A percentile compares a stretch with the other conserved stretches of the same genome.
Conservation (phyloP, 495 filamentous ascomycete genomes). For the Alectoria sarmentosa region DNA sequence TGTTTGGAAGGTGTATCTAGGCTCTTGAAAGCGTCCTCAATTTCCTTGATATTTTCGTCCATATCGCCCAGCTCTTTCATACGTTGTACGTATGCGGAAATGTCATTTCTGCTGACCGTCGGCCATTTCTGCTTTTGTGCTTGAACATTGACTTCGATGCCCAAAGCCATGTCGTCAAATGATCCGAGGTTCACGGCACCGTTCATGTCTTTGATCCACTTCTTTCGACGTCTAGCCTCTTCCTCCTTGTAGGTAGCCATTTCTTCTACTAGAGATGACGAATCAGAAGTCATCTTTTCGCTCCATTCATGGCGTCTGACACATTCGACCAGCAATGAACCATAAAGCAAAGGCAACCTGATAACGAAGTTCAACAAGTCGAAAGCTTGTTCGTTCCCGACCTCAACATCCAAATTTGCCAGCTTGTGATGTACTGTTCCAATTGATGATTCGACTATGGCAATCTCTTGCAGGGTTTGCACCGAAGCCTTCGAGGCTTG, state of each 20-base stretch:
- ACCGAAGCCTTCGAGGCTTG: slow-evolving; percentile 50
- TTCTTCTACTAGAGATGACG: slow-evolving; percentile 79
- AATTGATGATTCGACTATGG: slow-evolving; percentile 65
- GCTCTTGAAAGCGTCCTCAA: slow-evolving; percentile 57
- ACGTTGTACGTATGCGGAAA: slow-evolving; percentile 47
- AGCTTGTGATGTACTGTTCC: slow-evolving; percentile 62
- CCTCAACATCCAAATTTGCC: slow-evolving; percentile 59
- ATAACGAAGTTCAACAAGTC: slow-evolving; percentile 68
- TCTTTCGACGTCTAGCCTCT: slow-evolving; percentile 78
- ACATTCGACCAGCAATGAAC: slow-evolving; percentile 78
- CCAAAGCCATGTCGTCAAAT: slow-evolving; percentile 58
- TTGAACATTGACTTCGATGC: slow-evolving; percentile 78
- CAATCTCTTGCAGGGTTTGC: slow-evolving; percentile 71
- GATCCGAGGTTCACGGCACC: slow-evolving; percentile 44
- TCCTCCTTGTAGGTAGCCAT: slow-evolving; percentile 86
- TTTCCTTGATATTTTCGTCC: slow-evolving; percentile 45
- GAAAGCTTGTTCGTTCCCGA: slow-evolving; percentile 63
- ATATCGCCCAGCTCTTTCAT: slow-evolving; percentile 40
- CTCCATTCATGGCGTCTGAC: slow-evolving; percentile 83
- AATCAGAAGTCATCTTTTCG: slow-evolving; percentile 79
- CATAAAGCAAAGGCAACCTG: slow-evolving; percentile 79
- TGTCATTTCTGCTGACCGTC: slow-evolving; percentile 46
- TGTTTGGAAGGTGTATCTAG: slow-evolving; percentile 66
- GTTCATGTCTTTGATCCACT: slow-evolving; percentile 80
- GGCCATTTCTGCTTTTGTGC: slow-evolving; percentile 80